Conservation (phyloP, 805 yeast species). For the Scheffersomyces ergatensis region DNA sequence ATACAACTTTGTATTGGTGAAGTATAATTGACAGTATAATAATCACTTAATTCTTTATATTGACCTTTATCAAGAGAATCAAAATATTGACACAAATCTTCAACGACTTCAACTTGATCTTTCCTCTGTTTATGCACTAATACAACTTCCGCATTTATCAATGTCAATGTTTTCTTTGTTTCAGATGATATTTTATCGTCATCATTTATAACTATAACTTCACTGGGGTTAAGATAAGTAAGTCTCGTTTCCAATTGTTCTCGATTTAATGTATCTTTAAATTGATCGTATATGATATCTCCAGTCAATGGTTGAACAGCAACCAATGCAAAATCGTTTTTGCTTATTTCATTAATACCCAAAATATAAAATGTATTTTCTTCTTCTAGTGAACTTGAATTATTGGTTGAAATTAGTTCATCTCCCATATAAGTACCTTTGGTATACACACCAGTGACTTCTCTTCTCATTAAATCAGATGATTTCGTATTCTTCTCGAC, state of each 20-base stretch:
- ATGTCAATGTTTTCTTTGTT: constrained; percentile 5
- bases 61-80: constrained; percentile 16
- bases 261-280: constrained; percentile 57
- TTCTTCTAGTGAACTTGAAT: constrained; percentile 13
- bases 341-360: constrained; percentile 30
- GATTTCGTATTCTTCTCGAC: constrained; percentile 44
- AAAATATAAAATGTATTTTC: constrained; percentile 42
- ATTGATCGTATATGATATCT: constrained; percentile 68
- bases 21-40: constrained; percentile 19
- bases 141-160: constrained; percentile 8
- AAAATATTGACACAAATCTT: constrained; percentile 23
- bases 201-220: constrained; percentile 47
- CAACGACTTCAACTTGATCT: neutral
- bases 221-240: constrained; percentile 73
- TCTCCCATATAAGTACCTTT: constrained; percentile 80
- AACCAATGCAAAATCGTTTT: constrained; percentile 42
- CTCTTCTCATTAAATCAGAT: constrained; percentile 60
- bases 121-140: constrained; percentile 5
- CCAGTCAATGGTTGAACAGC: constrained; percentile 76
- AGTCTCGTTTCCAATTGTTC: constrained; percentile 72
- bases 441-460: constrained; percentile 71
- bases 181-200: constrained; percentile 28
- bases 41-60: constrained; percentile 17
- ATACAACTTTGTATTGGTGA: constrained; percentile 33
- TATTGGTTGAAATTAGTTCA: constrained; percentile 23